phyloP scores from a whole-genome alignment of 306 rosid genomes.

The Cucurbita argyrosperma region DNA sequence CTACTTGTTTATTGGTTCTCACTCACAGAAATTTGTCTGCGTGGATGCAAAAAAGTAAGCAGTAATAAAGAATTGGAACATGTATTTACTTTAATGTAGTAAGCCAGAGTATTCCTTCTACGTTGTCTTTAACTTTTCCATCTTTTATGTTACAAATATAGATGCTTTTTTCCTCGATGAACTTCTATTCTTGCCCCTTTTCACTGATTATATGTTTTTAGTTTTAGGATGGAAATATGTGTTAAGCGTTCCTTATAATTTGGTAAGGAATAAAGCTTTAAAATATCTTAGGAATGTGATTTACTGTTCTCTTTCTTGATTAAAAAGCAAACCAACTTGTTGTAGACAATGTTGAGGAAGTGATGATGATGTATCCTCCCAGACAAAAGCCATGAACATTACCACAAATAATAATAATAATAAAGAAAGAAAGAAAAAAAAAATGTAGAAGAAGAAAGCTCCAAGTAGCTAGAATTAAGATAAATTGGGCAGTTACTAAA shows the following conservation, averaged over 20 bases:
- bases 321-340: no score
- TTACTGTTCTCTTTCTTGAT: no score
- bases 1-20: slow-evolving; percentile 79
- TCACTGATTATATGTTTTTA: background rate
- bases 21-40: slow-evolving; percentile 69
- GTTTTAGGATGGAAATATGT: background rate
- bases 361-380: no score
- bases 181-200: background rate
- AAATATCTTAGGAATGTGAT: no score
- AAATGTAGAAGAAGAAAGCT: no score
- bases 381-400: no score
- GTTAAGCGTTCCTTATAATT: background rate
- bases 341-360: no score
- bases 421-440: no score
- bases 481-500: no score
- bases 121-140: background rate
- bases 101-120: background rate
- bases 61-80: background rate
- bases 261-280: no score
- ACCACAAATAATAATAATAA: no score
- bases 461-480: no score
- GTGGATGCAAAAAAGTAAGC: slow-evolving; percentile 65
- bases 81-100: background rate
- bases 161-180: background rate
- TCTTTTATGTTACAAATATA: background rate